Base-by-base conservation (phyloP, 139 green algal species). In the Haematococcus lacustris region DNA sequence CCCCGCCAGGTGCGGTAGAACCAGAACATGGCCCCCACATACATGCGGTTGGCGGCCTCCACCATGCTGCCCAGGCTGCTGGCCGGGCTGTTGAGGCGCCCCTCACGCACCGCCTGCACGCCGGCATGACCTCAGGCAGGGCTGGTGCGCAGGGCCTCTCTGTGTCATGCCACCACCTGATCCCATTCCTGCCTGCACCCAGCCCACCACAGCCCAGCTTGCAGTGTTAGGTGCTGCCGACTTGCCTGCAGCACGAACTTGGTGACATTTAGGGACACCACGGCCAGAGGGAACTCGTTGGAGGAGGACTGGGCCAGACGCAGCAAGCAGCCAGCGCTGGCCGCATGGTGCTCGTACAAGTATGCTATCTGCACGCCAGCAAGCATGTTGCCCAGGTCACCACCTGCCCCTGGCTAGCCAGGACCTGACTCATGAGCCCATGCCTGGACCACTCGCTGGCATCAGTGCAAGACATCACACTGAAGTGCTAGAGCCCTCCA, bases 221-320 rank as follows among this genome's bases (percentile, higher is more conserved):
- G 9, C 9, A 28, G 43, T 28, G 9, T 53, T 28, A 53, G 43
- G 9, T 28, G 43, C 43, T 53, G 53, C 21, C 9, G 53, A 23
- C 30, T 30, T 64, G 13, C 79, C 71, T 75, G 62, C 41, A 91
- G 68, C n/a, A 73, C 73, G 80, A 80, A 88, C 50, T 74, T 73
- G n/a, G 84, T 91, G 43, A 91, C 69, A 71, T 91, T 93, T 38
- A 93, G 66, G 0, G 74, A 81, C 25, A 91, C 82, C 2, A 84
- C 61, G 3, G 83, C 81, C 38, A 93, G 75, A 0, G 88, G 88
- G 71, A 91, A 93, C 76, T 90, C 83, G 5, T 91, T 82, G 6
- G 72, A 61, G 23, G 68, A 40, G 67, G 77, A 70, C 2, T 60
- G 71, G 13, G 80, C 82, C 40, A 92, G 79, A n/a, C 57, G 38